Evolutionary conservation across 495 filamentous ascomycete species (phyloP).

Genomic region (Aspergillus egyptiacus): DNA sequence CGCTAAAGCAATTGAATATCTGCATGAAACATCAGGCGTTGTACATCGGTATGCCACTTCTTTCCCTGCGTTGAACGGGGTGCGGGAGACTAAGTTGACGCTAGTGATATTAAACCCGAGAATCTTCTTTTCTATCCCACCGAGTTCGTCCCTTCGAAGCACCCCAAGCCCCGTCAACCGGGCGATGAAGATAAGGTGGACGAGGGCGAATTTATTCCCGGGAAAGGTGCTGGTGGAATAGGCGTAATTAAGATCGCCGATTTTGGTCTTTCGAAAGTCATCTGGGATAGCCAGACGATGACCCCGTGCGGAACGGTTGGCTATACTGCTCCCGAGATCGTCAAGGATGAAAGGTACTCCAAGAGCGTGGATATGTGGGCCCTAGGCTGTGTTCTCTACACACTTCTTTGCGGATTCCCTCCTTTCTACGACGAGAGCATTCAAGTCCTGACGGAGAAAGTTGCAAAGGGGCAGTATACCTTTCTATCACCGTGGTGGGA

Average conservation of each 20-base stretch:
- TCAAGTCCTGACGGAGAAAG: slow-evolving; percentile 94
- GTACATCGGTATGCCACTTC: slow-evolving; percentile 79
- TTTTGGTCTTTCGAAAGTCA: slow-evolving; percentile 93
- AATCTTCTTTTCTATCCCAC: slow-evolving; percentile 90
- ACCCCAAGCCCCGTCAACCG: slow-evolving; percentile 67
- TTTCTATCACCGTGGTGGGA: slow-evolving; percentile 99
- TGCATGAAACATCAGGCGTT: slow-evolving; percentile 91
- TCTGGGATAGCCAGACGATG: slow-evolving; percentile 99
- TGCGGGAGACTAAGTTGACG: slow-evolving; percentile 13
- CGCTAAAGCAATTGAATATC: slow-evolving; percentile 84
- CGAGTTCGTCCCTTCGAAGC: slow-evolving; percentile 71
- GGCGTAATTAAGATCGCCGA: slow-evolving; percentile 95
- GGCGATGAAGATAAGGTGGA: slow-evolving; percentile 97
- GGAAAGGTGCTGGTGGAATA: slow-evolving; percentile 85
- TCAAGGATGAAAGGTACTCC: slow-evolving; percentile 97
- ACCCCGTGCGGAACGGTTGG: slow-evolving; percentile 97
- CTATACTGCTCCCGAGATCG: slow-evolving; percentile 98
- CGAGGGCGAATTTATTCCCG: slow-evolving; percentile 86
- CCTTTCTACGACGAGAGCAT: slow-evolving; percentile 99
- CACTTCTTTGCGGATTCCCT: slow-evolving; percentile 91
- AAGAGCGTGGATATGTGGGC: slow-evolving; percentile 99
- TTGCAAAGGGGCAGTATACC: slow-evolving; percentile 92
- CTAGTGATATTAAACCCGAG: slow-evolving; percentile 96
- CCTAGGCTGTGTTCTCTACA: slow-evolving; percentile 93
- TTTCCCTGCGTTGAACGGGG: slow-evolving; percentile 2